These are phyloP conservation scores for Hymenoscyphus scutula DNA, from an alignment of 2,329 filamentous ascomycete species.

Conservation along the genomic window DNA sequence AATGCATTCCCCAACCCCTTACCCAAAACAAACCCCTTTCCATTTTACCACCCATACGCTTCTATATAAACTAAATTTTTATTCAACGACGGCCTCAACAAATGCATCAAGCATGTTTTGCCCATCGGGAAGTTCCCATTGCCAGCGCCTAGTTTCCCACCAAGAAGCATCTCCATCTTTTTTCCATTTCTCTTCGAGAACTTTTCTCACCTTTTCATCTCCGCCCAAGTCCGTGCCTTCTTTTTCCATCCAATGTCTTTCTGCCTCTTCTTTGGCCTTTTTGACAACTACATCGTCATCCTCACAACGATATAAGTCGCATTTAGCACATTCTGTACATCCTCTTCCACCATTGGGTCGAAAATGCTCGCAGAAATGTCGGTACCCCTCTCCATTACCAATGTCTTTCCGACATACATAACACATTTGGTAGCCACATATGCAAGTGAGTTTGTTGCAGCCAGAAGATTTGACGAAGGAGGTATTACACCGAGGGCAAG, in stretches of 20 bases:
- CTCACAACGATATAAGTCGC: conserved; percentile 71
- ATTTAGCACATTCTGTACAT: conserved; percentile 77
- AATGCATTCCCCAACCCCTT: conserved; percentile 1
- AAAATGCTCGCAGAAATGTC: conserved; percentile 96
- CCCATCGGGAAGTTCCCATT: conserved; percentile 30
- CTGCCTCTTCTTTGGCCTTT: conserved; percentile 68
- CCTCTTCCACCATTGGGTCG: conserved; percentile 71
- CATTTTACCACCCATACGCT: conserved; percentile 4
- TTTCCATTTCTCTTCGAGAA: conserved; percentile 50
- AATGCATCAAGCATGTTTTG: conserved; percentile 35
- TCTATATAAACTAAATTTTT: conserved; percentile 16
- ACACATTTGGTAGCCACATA: conserved; percentile 97
- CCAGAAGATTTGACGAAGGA: conserved; percentile 90
- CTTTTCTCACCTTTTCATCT: conserved; percentile 55
- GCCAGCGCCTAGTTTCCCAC: conserved; percentile 27
- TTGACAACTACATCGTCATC: conserved; percentile 68
- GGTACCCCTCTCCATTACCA: conserved; percentile 70
- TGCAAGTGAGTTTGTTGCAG: conserved; percentile 95
- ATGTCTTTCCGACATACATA: conserved; percentile 87
- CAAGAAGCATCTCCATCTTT: conserved; percentile 24
- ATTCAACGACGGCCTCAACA: conserved; percentile 36
- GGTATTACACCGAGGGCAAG: conserved; percentile 86
- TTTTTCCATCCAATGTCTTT: conserved; percentile 66
- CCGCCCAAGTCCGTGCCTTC: conserved; percentile 57
- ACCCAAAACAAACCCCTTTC: background rate